Evolutionary conservation across 495 filamentous ascomycete species (phyloP).

Genomic region (Thermochaetoides thermophila): DNA sequence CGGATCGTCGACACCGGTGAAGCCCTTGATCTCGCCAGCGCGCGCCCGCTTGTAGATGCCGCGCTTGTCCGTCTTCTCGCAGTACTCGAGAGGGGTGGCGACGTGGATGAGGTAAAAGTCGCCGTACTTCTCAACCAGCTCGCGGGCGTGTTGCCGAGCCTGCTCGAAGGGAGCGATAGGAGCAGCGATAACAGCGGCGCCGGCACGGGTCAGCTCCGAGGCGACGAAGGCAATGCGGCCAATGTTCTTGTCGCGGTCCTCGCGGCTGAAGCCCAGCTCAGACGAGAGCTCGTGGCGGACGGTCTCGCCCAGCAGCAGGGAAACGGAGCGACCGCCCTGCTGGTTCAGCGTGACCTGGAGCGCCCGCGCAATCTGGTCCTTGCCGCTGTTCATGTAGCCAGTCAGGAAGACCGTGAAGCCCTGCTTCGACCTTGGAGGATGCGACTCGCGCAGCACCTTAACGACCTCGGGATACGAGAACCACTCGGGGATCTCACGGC

Average conservation of each 20-base stretch:
- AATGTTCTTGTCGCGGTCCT: constrained; percentile 92
- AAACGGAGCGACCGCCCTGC: constrained; percentile 88
- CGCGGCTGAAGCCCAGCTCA: constrained; percentile 85
- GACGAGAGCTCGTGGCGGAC: constrained; percentile 86
- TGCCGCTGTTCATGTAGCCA: constrained; percentile 90
- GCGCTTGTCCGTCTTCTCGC: constrained; percentile 87
- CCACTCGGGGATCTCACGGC: constrained; percentile 93
- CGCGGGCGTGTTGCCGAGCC: constrained; percentile 57
- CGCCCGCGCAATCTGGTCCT: constrained; percentile 89
- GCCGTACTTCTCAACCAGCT: constrained; percentile 74
- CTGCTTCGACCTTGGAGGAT: constrained; percentile 75
- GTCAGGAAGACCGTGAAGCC: constrained; percentile 98
- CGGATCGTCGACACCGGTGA: constrained; percentile 96
- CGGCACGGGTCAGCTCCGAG: constrained; percentile 79
- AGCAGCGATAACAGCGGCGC: constrained; percentile 88
- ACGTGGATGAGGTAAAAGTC: constrained; percentile 93
- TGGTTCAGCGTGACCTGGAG: constrained; percentile 97
- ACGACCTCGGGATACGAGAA: constrained; percentile 99
- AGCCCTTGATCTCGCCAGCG: constrained; percentile 87
- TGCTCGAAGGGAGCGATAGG: constrained; percentile 91
- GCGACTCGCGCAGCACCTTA: constrained; percentile 83
- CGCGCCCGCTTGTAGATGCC: constrained; percentile 81
- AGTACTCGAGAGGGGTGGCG: constrained; percentile 77
- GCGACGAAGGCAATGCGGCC: constrained; percentile 94
- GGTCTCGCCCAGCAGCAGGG: constrained; percentile 85